Base-by-base conservation (phyloP, 495 filamentous ascomycete species). In the Hypomontagnella monticulosa region DNA sequence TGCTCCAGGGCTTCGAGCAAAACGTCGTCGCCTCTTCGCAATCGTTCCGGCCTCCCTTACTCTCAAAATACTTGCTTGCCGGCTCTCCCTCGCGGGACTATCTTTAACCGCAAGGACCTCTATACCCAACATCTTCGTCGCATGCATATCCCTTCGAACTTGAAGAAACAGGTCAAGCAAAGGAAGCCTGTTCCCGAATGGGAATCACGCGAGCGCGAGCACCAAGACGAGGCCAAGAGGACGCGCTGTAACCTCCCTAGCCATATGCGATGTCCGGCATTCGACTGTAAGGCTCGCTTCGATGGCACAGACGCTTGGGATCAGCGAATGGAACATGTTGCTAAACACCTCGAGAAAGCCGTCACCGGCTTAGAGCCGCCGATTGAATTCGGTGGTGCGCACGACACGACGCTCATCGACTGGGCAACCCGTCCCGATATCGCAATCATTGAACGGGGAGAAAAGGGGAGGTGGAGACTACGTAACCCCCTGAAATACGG, bases 101-200 rank as follows among this genome's bases (percentile, higher is more conserved):
- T 91, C 72, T 96, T 96, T 79, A 95, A 96, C 76, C 89, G 93
- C 64, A 97, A 96, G 72, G 93, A 97, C 66, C 86, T 97, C 19
- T 96, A 93, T 81, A 93, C 89, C 0, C 92, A 96, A 66, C 93
- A 97, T 62, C 81, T 94, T 1, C 86, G 91, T 7, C 87, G 93
- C 54, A 96, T 96, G 93, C 93, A 97, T 71, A 75, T 79, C 0
- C 85, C 87, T 2, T 15, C 71, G 4, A 43, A 66, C 33, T 37
- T 76, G 37, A 79, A 80, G 49, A 77, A 82, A 74, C 75, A 66
- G 37, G 23, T 66, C 30, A 66, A 75, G 70, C 64, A 76, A 76
- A 73, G 71, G 59, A 70, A 74, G 69, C 69, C 70, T 30, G 70
- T 60, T 1, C 65, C 70, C 3, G 60, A 74, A 15, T 79, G 85